Evolutionary conservation across 768 basidiomycete genomes (phyloP), one percentile per base, ranked within the genome.

Genomic region (Russula foetens): DNA sequence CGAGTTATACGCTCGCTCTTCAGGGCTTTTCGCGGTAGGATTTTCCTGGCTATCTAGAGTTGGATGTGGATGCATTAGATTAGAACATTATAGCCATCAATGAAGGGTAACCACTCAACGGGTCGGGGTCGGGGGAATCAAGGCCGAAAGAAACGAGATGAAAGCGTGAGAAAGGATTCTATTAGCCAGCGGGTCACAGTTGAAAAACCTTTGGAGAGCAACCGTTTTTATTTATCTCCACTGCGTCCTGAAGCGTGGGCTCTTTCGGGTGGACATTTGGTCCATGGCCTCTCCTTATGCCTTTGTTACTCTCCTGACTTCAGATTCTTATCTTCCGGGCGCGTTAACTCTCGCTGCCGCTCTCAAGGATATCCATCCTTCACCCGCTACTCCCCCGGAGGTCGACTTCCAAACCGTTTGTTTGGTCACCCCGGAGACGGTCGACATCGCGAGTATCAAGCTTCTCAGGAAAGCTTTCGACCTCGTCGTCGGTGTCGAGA

Each of bases 261-360:
- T 50, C 43, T 46, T 45, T 53, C 63, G 56, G 59, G 44, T 63
- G 65, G 64, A 51, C 65, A 26, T 57, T 61, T 65, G 63, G 67
- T 71, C 67, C 69, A 88, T 88, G 87, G 78, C 84, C 73, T 59
- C 69, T 76, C 77, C 76, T 72, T 86, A 82, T 80, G 92, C 91
- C 68, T 91, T 97, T 72, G 92, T 88, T 67, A 92, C 96, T 44
- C 88, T 99, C 66, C 75, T 98, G 68, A 93, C 96, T 58, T 92
- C 93, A 33, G 88, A 95, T 71, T 78, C 80, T 28, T 99, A 99
- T 76, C 85, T 98, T 54, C 92, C 92, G 35, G 97, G 97, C 56
- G 94, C 90, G 35, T 85, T 98, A 66, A 82, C 88, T 60, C 79
- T 93, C 68, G 89, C 84, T 33, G 90, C 88, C 56, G 90, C 96